Evolutionary conservation across 2,329 filamentous ascomycete genomes (phyloP).

Genomic region (Colletotrichum incanum): DNA sequence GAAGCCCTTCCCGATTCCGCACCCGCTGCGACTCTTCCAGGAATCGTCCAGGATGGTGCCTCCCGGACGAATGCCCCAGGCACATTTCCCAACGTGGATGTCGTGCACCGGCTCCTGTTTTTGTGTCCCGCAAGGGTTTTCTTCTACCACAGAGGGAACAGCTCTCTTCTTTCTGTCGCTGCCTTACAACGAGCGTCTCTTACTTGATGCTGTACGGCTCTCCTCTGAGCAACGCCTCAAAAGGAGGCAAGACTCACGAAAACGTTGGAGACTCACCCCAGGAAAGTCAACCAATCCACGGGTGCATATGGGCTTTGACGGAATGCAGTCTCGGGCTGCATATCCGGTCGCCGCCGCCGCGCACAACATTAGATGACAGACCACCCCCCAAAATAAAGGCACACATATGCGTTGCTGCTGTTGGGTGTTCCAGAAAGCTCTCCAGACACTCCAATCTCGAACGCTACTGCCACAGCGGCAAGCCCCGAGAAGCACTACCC

Average conservation of each 20-base stretch:
- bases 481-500: neutral
- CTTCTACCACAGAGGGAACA: neutral
- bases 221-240: neutral
- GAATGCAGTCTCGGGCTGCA: slow-evolving; percentile 24
- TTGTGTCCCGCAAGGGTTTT: neutral
- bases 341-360: slow-evolving; percentile 1
- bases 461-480: neutral
- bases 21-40: slow-evolving; percentile 19
- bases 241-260: neutral
- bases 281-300: neutral
- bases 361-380: slow-evolving; percentile 35
- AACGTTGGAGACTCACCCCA: neutral
- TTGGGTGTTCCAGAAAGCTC: slow-evolving; percentile 12
- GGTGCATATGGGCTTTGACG: slow-evolving; percentile 25
- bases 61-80: neutral
- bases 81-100: slow-evolving; percentile 21
- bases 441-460: neutral
- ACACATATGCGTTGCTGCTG: neutral
- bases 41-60: slow-evolving; percentile 15
- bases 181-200: neutral
- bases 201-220: neutral
- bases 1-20: slow-evolving; percentile 23
- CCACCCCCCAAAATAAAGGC: neutral
- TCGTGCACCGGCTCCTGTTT: slow-evolving; percentile 7
- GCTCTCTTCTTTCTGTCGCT: neutral